Conservation (phyloP, 1,284 basidiomycete species). For the Microbotryomycetes sp. region DNA sequence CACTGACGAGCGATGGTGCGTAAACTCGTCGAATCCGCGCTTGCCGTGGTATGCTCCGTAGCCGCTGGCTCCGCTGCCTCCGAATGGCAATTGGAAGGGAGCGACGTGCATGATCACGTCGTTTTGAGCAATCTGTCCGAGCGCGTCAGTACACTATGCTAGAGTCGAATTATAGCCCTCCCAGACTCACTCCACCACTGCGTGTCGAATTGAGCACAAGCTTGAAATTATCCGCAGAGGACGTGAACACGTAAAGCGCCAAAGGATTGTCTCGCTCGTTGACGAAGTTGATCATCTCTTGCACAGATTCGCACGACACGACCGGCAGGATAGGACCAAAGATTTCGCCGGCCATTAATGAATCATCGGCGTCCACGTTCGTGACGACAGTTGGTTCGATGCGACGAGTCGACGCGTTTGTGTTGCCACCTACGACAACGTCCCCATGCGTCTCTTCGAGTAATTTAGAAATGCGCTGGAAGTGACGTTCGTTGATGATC, state of each 20-base stretch:
- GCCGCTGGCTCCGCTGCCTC: slow-evolving; percentile 32
- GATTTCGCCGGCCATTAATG: slow-evolving; percentile 42
- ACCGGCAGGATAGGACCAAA: slow-evolving; percentile 44
- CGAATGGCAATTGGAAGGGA: slow-evolving; percentile 31
- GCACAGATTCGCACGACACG: slow-evolving; percentile 9
- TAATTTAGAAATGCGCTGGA: slow-evolving; percentile 38
- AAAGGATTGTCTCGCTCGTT: slow-evolving; percentile 42
- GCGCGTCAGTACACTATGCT: too few relatives aligned
- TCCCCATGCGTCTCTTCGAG: slow-evolving; percentile 39
- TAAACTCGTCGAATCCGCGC: slow-evolving; percentile 41
- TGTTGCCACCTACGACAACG: slow-evolving; percentile 38
- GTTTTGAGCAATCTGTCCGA: slow-evolving; percentile 30
- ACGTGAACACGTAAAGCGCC: slow-evolving; percentile 42
- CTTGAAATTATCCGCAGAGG: slow-evolving; percentile 25
- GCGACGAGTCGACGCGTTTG: slow-evolving; percentile 20
- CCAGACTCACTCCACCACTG: slow-evolving; percentile 13
- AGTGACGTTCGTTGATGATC: slow-evolving; percentile 42
- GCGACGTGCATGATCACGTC: slow-evolving; percentile 40
- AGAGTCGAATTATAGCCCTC: too few relatives aligned
- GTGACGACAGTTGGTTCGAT: slow-evolving; percentile 40
- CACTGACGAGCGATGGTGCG: slow-evolving; percentile 40
- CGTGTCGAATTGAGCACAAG: slow-evolving; percentile 9
- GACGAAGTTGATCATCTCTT: slow-evolving; percentile 29
- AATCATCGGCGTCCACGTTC: slow-evolving; percentile 38
- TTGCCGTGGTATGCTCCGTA: slow-evolving; percentile 29